Base-by-base conservation (phyloP, 768 basidiomycete species). In the Mycena leptocephala region DNA sequence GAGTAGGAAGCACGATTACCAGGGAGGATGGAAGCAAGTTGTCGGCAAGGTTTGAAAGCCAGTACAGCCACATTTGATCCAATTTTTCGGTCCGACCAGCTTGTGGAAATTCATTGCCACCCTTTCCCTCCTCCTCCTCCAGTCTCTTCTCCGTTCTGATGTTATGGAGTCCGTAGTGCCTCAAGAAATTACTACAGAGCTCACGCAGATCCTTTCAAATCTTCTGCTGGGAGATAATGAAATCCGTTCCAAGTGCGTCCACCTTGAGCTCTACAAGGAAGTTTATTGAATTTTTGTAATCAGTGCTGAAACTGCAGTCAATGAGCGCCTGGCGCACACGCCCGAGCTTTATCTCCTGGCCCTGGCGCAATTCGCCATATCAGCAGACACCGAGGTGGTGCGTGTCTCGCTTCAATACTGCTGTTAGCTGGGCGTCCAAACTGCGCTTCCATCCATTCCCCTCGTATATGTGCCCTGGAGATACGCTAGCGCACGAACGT, bases 151-250 rank as follows among this genome's bases (percentile, higher is more conserved):
- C 41, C 55, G n/a, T 30, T 66, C 74, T 75, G 37, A 76, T 66
- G 77, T 73, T 33, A 89, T 90, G 89, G 89, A 89, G 59, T 76
- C 86, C 20, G 88, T 90, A n/a, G 89, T 90, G 5, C 90, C 93
- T 0, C 89, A 92, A 71, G 93, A 95, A 83, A 94, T 95, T 56
- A 93, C 93, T 9, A 85, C 88, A 16, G 94, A 96, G 80, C 89
- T 96, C 78, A 95, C 94, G 0, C 95, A 96, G 85, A 95, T 96
- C 75, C 91, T 96, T 51, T 93, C 94, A 14, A 96, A 96, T 84
- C 91, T 96, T 24, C 94, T 96, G 5, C 87, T 95, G 48, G 95
- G 95, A 6, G 95, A 96, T 83, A 96, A 96, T 84, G 91, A 93
- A 69, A 95, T 96, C 64, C 92, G 95, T 22, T 87, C 93, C 78